Percentiles rank a stretch among this genome's conserved stretches.
Conservation (phyloP, 2,329 filamentous ascomycete genomes). For the Colletotrichum godetiae region DNA sequence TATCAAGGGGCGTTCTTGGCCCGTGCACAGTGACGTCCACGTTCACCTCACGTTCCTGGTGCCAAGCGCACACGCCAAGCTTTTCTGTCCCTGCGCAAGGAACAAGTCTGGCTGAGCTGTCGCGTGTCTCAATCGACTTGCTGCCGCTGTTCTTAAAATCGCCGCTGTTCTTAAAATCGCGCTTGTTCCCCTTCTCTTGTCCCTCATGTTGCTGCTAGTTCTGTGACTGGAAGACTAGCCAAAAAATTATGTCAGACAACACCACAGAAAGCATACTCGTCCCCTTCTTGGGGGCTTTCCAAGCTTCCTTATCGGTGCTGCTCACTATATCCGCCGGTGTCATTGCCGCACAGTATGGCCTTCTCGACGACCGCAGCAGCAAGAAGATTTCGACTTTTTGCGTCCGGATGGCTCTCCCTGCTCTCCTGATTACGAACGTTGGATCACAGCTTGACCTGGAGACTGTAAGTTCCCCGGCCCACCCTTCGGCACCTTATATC, state of each 20-base stretch:
- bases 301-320: conserved; percentile 59
- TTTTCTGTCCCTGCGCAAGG: conserved; percentile 12
- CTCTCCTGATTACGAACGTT: conserved; percentile 57
- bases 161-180: not conserved
- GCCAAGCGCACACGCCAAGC: conserved; percentile 28
- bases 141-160: not conserved
- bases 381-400: conserved; percentile 58
- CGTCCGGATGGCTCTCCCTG: conserved; percentile 59
- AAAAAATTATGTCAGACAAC: conserved; percentile 27
- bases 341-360: conserved; percentile 50
- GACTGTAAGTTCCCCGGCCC: conserved; percentile 37
- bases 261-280: conserved; percentile 40
- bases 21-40: conserved; percentile 33
- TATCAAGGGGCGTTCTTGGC: conserved; percentile 10
- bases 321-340: conserved; percentile 58
- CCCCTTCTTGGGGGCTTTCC: conserved; percentile 57
- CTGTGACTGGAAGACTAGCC: not conserved
- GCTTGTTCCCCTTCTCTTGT: not conserved
- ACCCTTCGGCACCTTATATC: not conserved
- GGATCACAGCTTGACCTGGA: conserved; percentile 53
- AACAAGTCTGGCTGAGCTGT: not conserved
- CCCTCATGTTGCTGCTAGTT: not conserved
- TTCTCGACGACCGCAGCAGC: conserved; percentile 49
- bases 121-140: conserved; percentile 5
- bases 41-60: conserved; percentile 22